phyloP scores from a whole-genome alignment of 1,139 yeast species.

The Neolecta irregularis region DNA sequence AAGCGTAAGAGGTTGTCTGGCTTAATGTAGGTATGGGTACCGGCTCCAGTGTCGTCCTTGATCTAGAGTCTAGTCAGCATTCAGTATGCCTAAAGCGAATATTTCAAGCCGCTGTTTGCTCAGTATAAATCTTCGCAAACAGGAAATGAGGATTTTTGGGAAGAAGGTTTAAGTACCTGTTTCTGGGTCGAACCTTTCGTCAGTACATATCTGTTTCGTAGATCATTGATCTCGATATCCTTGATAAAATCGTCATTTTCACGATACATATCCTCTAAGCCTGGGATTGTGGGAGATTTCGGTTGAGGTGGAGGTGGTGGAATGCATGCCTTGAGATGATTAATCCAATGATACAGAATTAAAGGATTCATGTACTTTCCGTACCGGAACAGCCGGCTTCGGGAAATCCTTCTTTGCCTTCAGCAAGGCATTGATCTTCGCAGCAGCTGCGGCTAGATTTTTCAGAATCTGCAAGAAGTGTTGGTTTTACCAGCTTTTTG shows the following conservation, averaged over 20 bases:
- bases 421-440: conserved; percentile 8
- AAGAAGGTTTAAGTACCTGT: conserved; percentile 9
- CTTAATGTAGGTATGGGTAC: conserved; percentile 4
- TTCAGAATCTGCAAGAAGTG: no score
- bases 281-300: conserved; percentile 6
- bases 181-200: conserved; percentile 25
- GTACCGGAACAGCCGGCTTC: not conserved
- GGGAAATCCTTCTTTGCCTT: conserved; percentile 5
- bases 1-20: not conserved
- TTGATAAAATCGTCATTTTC: conserved; percentile 16
- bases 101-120: no score
- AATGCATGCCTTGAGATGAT: no score
- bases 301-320: conserved; percentile 9
- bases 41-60: conserved; percentile 14
- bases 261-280: conserved; percentile 4
- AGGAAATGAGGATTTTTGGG: not conserved
- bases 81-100: no score
- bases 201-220: conserved; percentile 26
- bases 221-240: conserved; percentile 26
- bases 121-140: no score
- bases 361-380: not conserved
- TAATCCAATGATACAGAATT: conserved; percentile 2
- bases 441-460: conserved; percentile 11
- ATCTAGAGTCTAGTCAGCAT: conserved; percentile 7
- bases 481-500: no score